Evolutionary conservation across 169 alveolate genomes (phyloP), one percentile per base, ranked within the genome.

Genomic region (Toxoplasma gondii): DNA sequence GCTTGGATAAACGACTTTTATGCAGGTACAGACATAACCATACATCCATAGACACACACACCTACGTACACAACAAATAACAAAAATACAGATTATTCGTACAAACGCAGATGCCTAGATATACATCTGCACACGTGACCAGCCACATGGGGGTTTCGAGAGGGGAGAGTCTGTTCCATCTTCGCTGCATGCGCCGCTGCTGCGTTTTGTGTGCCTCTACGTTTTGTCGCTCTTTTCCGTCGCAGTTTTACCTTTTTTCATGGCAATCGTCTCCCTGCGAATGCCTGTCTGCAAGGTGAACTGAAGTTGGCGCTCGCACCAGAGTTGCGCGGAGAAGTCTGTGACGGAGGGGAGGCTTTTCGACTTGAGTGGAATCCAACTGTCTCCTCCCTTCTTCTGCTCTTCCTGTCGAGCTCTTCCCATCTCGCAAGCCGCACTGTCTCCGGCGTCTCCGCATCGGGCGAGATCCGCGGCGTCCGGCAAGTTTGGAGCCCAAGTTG

Each of bases 301-400:
- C 39, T 54, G 87, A 7, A 88, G 84, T 36, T 88, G 93, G 34
- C 41, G 45, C 29, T 88, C 93, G 41, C 93, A 88, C 93, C 93
- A 88, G n/a, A 88, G 82, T 82, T 88, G 93, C 87, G 93, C 45
- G 36, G 93, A 88, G 58, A 88, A 88, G 43, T 69, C 84, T 19
- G 93, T 88, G 45, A 88, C 93, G 9, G 93, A 88, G 74, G 90
- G 90, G n/a, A 82, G 90, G 17, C 29, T 19, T 36, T 36, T 82
- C 27, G 90, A 22, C 17, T 82, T 22, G 41, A 82, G 90, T 7
- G 90, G 90, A 38, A 4, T 31, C 90, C 67, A 43, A 34, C 34
- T 2, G 81, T 69, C 81, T n/a, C 19, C 38, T 17, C 84, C n/a
- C 12, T 74, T n/a, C n/a, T 74, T 74, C 84, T 10, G 45, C 27